phyloP scores from a whole-genome alignment of 768 basidiomycete species.

The Cystobasidium ongulense region DNA sequence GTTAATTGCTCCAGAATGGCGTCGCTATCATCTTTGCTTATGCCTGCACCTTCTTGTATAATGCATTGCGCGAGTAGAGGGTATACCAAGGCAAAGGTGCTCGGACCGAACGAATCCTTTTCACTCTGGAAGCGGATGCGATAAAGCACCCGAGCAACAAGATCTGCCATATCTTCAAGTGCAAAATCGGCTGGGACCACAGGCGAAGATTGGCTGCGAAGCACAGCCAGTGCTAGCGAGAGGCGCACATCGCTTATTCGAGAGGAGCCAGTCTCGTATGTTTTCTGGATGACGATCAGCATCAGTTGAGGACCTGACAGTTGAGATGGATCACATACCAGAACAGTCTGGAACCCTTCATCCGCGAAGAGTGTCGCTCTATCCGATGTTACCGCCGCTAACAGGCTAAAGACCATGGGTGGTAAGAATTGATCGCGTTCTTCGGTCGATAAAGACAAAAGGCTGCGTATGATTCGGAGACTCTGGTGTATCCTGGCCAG shows the following conservation, averaged over 20 bases:
- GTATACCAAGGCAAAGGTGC: constrained; percentile 73
- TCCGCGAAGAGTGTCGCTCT: constrained; percentile 59
- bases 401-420: constrained; percentile 54
- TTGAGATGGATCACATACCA: constrained; percentile 51
- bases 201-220: constrained; percentile 61
- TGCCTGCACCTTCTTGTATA: constrained; percentile 58
- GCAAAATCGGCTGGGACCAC: constrained; percentile 64
- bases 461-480: constrained; percentile 54
- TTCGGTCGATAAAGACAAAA: constrained; percentile 47
- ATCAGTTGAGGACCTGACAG: neutral
- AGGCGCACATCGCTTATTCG: constrained; percentile 60
- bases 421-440: constrained; percentile 57
- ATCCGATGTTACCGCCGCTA: constrained; percentile 55
- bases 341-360: constrained; percentile 64
- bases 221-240: constrained; percentile 74
- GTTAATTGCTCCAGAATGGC: constrained; percentile 72
- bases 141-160: constrained; percentile 77
- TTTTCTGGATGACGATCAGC: constrained; percentile 48
- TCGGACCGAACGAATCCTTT: constrained; percentile 69
- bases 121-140: constrained; percentile 72
- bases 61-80: constrained; percentile 67
- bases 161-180: constrained; percentile 62
- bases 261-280: constrained; percentile 65
- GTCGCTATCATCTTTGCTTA: constrained; percentile 56
- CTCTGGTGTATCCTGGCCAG: constrained; percentile 59